Base-by-base conservation (phyloP, 805 yeast species). In the Priceomyces castillae region DNA sequence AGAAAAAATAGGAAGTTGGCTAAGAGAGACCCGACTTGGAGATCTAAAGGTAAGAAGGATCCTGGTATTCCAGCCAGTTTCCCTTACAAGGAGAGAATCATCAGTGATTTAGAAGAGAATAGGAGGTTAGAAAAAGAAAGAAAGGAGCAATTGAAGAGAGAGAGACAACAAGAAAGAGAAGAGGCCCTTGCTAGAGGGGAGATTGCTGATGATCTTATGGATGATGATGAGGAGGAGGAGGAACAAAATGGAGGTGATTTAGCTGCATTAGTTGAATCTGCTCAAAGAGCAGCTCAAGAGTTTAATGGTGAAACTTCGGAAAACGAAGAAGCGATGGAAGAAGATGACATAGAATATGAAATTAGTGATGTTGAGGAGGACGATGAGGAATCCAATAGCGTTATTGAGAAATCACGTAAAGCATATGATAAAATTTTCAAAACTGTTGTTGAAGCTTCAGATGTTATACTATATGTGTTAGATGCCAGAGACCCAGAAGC, bases 401-500 rank as follows among this genome's bases (percentile, higher is more conserved):
- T 79, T 53, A 51, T 77, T 28, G 95, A 86, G 43, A 82, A 82
- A 59, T 86, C 94, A 10, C 78, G 94, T 63, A 90, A 86, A 62
- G 94, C 96, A 4, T 94, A 86, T 61, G 98, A 92, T 64, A 92
- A 90, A 69, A 82, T 92, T 46, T 92, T 90, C 76, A 90, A 90
- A 65, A 77, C 90, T 12, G 97, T 94, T 30, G 90, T 94, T 17
- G 97, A 90, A 47, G 85, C 90, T 17, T 74, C 97, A 1, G 99
- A 92, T 62, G 96, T 92, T 42, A 74, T 92, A 15, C 73, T 90
- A 43, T 92, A 94, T 59, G 97, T 92, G n/a, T 71, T 92, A 58
- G 99, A 92, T 67, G 96, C 99, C 1, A 83, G 99, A 65, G 97
- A 94, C 65, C 99, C 99, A 43, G 96, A 88, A 64, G 83, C 89